Evolutionary conservation across 169 alveolate species (phyloP), one percentile per base, ranked within the genome.

Genomic region (Perkinsus olseni): DNA sequence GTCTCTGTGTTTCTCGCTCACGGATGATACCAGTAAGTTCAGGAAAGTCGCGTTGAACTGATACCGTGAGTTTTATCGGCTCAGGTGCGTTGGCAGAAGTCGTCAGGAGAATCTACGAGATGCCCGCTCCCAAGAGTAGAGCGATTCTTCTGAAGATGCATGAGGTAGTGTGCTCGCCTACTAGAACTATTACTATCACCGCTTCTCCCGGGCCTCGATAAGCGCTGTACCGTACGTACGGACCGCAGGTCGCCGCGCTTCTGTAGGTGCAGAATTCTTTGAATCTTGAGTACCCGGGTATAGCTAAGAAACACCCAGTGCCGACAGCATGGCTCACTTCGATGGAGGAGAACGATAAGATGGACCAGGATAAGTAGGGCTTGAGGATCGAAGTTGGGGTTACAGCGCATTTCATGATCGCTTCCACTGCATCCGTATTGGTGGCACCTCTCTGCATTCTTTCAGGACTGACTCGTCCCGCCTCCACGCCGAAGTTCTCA

Each of bases 401-500:
- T n/a, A 45, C 8, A 62, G 62, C 0, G 0, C 17, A 0, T 17
- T 39, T 20, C 38, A 21, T 24, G 40, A 37, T 39, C 38, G 4
- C 74, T 74, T 39, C n/a, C 48, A 36, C 36, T 38, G 39, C 74
- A 74, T 50, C 11, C 95, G 74, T 40, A 40, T 6, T 40, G 50
- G 50, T 6, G 50, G 50, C 50, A 3, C 11, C 50, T 40, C 21
- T 40, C 11, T 40, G 50, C 11, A 11, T 50, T 21, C 34, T 90
- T 38, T 91, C 93, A 74, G 94, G 95, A 92, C 50, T 51, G 95
- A 74, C 91, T 91, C 95, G 28, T 74, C 95, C 62, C 91, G 96
- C 36, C 93, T 95, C 31, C 95, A 93, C 92, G 91, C 93, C 28
- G 96, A 95, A 94, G 94, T 95, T 91, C 90, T 93, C 92, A 74